Evolutionary conservation across 257 asterid species (phyloP).

Genomic region (Salvia hispanica): DNA sequence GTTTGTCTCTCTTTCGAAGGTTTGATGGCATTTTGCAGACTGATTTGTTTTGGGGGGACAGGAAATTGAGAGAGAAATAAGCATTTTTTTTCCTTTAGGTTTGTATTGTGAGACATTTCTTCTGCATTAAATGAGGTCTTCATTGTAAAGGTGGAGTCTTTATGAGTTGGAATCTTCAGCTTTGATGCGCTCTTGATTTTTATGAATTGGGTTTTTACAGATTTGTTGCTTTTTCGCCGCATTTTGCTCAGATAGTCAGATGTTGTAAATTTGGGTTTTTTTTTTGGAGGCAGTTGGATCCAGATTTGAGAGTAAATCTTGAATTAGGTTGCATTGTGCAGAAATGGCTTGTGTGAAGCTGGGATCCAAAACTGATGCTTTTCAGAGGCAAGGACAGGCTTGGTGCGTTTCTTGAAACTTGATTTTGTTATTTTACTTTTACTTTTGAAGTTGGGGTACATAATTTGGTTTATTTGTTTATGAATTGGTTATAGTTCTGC

Average conservation of each 20-base stretch:
- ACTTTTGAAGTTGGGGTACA: conserved; percentile 6
- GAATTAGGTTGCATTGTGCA: conserved; percentile 32
- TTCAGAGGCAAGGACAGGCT: conserved; percentile 79
- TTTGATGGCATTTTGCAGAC: conserved; percentile 23
- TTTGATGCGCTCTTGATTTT: conserved; percentile 19
- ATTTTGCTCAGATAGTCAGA: conserved; percentile 14
- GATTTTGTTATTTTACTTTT: neutral
- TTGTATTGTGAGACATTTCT: conserved; percentile 19
- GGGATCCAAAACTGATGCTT: conserved; percentile 85
- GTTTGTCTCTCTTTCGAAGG: conserved; percentile 35
- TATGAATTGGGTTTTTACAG: conserved; percentile 27
- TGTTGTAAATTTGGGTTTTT: conserved; percentile 26
- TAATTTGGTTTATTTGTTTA: conserved; percentile 4
- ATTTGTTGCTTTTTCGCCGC: conserved; percentile 12
- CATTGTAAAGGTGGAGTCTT: conserved; percentile 16
- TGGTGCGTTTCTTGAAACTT: conserved; percentile 45
- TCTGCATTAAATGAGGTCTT: conserved; percentile 24
- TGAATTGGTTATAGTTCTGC: neutral
- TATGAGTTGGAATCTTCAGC: conserved; percentile 32
- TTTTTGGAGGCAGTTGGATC: conserved; percentile 13
- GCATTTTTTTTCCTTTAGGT: neutral
- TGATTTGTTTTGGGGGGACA: conserved; percentile 32
- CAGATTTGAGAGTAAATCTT: neutral
- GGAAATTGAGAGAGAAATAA: conserved; percentile 9
- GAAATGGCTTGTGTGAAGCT: conserved; percentile 83